These are phyloP conservation scores for Diaporthe longicolla DNA, from an alignment of 2,329 filamentous ascomycete genomes.

Conservation along the genomic window DNA sequence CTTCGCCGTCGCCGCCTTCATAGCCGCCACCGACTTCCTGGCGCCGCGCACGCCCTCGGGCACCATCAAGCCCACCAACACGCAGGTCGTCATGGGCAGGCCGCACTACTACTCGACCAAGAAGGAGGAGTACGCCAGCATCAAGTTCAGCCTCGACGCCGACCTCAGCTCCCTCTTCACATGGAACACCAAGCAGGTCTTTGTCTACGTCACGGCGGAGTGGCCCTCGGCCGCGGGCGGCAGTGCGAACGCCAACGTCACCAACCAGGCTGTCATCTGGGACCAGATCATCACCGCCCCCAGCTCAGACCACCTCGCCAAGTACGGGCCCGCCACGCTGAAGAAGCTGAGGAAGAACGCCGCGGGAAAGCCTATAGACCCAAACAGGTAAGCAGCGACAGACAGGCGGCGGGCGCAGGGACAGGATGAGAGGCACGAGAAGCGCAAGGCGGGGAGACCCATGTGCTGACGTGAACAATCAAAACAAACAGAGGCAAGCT, in stretches of 20 bases:
- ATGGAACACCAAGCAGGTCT: slow-evolving; percentile 99
- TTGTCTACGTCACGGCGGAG: slow-evolving; percentile 93
- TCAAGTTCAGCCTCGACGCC: slow-evolving; percentile 92
- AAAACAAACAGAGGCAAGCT: slow-evolving; percentile 73
- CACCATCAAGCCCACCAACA: slow-evolving; percentile 76
- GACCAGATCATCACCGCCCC: slow-evolving; percentile 90
- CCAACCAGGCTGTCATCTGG: slow-evolving; percentile 91
- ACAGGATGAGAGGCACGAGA: neutral
- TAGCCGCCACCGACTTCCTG: slow-evolving; percentile 84
- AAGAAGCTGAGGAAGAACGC: slow-evolving; percentile 74
- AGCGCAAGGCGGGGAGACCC: too few species aligned
- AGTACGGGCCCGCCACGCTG: slow-evolving; percentile 71
- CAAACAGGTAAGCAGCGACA: slow-evolving; percentile 62
- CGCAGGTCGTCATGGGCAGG: slow-evolving; percentile 92
- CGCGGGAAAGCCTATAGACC: slow-evolving; percentile 72
- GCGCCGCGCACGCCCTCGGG: slow-evolving; percentile 75
- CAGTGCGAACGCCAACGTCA: slow-evolving; percentile 50
- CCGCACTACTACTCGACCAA: slow-evolving; percentile 96
- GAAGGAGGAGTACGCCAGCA: slow-evolving; percentile 95
- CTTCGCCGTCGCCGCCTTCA: slow-evolving; percentile 82
- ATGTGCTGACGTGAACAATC: neutral
- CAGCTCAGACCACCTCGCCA: slow-evolving; percentile 73
- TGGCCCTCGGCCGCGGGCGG: slow-evolving; percentile 62
- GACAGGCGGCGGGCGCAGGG: neutral
- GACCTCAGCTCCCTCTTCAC: slow-evolving; percentile 95